Evolutionary conservation across 345 rosid genomes (phyloP), one percentile per base, ranked within the genome.

Genomic region (Syzygium jambos): DNA sequence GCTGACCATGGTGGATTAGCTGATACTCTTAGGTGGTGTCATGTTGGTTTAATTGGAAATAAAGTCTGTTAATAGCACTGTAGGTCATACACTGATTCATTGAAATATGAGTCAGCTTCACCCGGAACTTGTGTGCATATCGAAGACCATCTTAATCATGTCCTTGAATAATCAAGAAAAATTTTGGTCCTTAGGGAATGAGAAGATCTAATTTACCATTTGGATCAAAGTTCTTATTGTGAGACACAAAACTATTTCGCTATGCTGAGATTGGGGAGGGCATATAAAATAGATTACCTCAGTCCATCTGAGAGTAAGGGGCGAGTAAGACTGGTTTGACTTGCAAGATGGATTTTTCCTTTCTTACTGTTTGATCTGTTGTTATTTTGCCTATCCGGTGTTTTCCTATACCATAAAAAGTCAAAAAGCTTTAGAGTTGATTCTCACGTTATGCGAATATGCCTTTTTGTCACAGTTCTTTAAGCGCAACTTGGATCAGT

Each of bases 401-500:
- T 73, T 38, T 1, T 73, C 27, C 14, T 21, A 73, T 38, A 9
- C 49, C 49, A 38, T 38, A 73, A 21, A 73, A 73, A 73, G 82
- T 73, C 2, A 13, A 38, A 73, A 73, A 38, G 82, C 49, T 73
- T 2, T 73, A 9, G 49, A 73, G 27, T 38, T 38, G 49, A 10
- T 73, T 38, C 82, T 73, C 82, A 73, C 82, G 5, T 73, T 19
- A 73, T 38, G 27, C 82, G 49, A 13, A 54, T 21, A 17, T 84
- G 61, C 86, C 84, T 59, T 90, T 52, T 16, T 86, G 21, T 68
- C 90, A 89, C 94, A 96, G 99, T 91, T 89, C 85, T 92, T 89
- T 84, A 97, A 91, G 89, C 93, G 88, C 88, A 88, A 95, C 1
- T 87, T 91, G 88, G 88, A 94, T 84, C 96, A 91, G 85, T 91